Base-by-base conservation (phyloP, 371 early-diverging fungal species). In the Apophysomyces elegans region DNA sequence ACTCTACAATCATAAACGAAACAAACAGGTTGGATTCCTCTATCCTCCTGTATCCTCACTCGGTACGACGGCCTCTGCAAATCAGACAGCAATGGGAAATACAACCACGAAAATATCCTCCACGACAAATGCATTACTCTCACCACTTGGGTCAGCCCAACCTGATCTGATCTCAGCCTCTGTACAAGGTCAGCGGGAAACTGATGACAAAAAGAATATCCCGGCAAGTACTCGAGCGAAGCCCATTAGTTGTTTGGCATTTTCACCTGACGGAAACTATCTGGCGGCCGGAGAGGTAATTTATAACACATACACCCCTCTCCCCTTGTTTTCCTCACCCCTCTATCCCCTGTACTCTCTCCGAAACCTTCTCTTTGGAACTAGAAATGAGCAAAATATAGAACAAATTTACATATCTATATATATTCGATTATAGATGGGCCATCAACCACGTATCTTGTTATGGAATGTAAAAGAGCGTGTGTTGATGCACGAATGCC, bases 251-350 rank as follows among this genome's bases (percentile, higher is more conserved):
- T 91, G 93, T 61, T 71, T 94, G 37, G 84, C 91, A 1, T 92
- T 92, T 63, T 91, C 93, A 2, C 82, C 87, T 1, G 92, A 93
- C 76, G 94, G 92, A 4, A 81, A 86, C 37, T 89, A 85, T 64
- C 70, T 96, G 18, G 95, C 94, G 26, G 90, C 88, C 47, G 94
- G 93, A 44, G 93, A 93, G 88, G 93, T 91, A 81, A 56, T 18
- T 50, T 32, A 36, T 9, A 46, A 58, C 43, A 26, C 32, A 26
- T 26, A 26, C 32, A 26, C 32, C 32, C 32, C 32, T 26, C 26
- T 26, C 58, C 61, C 32, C 36, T 50, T 35, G n/a, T 47, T 46
- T 18, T 11, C 26, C 26, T 37, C 8, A 18, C 32, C 54, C 21
- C 54, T 18, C 46, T 13, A n/a, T 45, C 16, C 21, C 21, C 9